Conservation (phyloP, 768 basidiomycete species). For the Hemileccinum rubropunctum region DNA sequence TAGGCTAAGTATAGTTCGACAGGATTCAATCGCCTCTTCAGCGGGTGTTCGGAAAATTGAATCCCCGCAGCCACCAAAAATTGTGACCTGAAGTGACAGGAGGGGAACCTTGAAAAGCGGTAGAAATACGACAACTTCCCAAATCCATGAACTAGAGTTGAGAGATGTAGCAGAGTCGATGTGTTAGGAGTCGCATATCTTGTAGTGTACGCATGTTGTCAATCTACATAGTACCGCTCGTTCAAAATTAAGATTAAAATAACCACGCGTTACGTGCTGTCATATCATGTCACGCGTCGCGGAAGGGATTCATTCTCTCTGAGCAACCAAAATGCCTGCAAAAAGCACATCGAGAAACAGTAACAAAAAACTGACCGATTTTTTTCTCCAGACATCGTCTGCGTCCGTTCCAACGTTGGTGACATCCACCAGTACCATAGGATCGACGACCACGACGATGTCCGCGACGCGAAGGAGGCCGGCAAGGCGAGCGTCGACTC, state of each 20-base stretch:
- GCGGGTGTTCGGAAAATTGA: too few relatives aligned
- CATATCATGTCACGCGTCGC: constrained; percentile 12
- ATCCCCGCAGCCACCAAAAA: neutral
- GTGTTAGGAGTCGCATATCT: too few relatives aligned
- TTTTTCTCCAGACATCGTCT: constrained; percentile 38
- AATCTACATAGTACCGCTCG: too few relatives aligned
- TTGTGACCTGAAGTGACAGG: neutral
- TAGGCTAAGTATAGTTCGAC: too few relatives aligned
- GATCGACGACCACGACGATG: neutral
- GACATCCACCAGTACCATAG: neutral
- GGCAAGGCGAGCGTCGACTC: constrained; percentile 7
- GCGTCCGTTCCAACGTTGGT: constrained; percentile 12
- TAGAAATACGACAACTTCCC: neutral
- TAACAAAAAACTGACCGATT: constrained; percentile 41
- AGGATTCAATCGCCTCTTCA: too few relatives aligned
- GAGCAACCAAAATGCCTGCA: constrained; percentile 17
- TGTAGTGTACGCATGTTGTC: too few relatives aligned
- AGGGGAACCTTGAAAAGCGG: too few relatives aligned
- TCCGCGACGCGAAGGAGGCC: constrained; percentile 12
- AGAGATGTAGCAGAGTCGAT: too few relatives aligned
- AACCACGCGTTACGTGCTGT: constrained; percentile 9
- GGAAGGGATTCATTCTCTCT: neutral
- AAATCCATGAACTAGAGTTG: neutral
- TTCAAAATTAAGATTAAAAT: too few relatives aligned
- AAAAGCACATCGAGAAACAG: constrained; percentile 13